Evolutionary conservation across 352 stramenopile species (phyloP).

Genomic region (Phytopythium chamaehyphon): DNA sequence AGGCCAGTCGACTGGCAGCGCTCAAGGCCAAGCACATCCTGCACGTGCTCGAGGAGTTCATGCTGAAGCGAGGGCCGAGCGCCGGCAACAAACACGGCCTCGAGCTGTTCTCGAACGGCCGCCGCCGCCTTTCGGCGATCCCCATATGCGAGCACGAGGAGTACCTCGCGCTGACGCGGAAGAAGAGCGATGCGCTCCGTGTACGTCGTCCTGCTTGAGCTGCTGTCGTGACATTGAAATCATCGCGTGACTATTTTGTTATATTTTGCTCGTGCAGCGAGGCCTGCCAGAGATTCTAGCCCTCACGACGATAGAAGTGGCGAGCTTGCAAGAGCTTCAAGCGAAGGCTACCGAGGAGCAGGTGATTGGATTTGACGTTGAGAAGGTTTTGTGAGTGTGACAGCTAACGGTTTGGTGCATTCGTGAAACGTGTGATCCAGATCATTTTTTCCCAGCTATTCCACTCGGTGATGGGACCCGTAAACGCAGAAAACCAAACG

Average conservation of each 20-base stretch:
- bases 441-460: slow-evolving; percentile 20
- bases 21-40: slow-evolving; percentile 26
- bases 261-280: slow-evolving; percentile 17
- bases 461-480: slow-evolving; percentile 9
- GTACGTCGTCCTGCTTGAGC: slow-evolving; percentile 18
- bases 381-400: not conserved
- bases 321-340: slow-evolving; percentile 35
- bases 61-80: slow-evolving; percentile 17
- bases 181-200: slow-evolving; percentile 32
- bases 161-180: slow-evolving; percentile 46
- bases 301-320: slow-evolving; percentile 35
- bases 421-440: not conserved
- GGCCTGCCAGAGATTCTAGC: slow-evolving; percentile 57
- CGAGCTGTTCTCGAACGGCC: slow-evolving; percentile 20
- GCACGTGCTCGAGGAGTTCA: slow-evolving; percentile 24
- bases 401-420: not conserved
- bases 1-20: not conserved
- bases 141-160: slow-evolving; percentile 42
- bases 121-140: slow-evolving; percentile 43
- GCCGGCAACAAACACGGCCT: slow-evolving; percentile 8
- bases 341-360: slow-evolving; percentile 33
- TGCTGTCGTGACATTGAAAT: not conserved
- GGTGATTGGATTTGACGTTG: too few relatives aligned
- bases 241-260: not conserved
- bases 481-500: slow-evolving; percentile 12